Base-by-base conservation (phyloP, 129 eudicot genomes). In the Lactuca sativa region DNA sequence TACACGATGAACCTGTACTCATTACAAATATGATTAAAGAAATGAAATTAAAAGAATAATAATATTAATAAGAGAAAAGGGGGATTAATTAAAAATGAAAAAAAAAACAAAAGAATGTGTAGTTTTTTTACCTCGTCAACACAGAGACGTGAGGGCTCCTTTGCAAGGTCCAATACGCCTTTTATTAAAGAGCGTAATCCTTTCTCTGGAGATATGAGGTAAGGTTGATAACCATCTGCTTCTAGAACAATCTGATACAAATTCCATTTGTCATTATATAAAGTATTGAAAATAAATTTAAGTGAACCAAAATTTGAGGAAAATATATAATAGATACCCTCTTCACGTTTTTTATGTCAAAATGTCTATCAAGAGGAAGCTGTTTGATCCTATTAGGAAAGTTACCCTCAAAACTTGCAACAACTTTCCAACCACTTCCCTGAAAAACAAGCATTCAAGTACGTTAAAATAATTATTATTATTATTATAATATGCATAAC, bases 141-240 rank as follows among this genome's bases (percentile, higher is more conserved):
- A 87, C 99, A 95, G 66, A 95, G 93, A 49, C 96, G 88, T 74
- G 99, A 90, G 49, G 99, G 96, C 78, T 95, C 99, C 77, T 95
- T 95, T 60, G 99, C 99, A 74, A 90, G 61, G 74, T 95, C 99
- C 53, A 95, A 72, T 59, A 90, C 97, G 78, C 71, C 75, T 75
- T 87, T 95, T 71, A 95, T 90, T 52, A 95, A 81, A 41, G 99
- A 95, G 49, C 99, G 82, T 71, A 95, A 82, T 17, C 99, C 99
- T 78, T 95, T 95, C 78, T 95, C 99, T 7, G 99, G 99, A 66
- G 99, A 95, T 48, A 95, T 95, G 52, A 95, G 97, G 74, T 95
- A 95, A 71, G 99, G 99, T 62, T 95, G 99, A 84, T 95, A 95
- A 78, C 99, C 99, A 81, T 95, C 99, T 71, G 99, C 99, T 84